Base-by-base conservation (phyloP, 148 eudicot genomes). In the Fagopyrum tataricum region DNA sequence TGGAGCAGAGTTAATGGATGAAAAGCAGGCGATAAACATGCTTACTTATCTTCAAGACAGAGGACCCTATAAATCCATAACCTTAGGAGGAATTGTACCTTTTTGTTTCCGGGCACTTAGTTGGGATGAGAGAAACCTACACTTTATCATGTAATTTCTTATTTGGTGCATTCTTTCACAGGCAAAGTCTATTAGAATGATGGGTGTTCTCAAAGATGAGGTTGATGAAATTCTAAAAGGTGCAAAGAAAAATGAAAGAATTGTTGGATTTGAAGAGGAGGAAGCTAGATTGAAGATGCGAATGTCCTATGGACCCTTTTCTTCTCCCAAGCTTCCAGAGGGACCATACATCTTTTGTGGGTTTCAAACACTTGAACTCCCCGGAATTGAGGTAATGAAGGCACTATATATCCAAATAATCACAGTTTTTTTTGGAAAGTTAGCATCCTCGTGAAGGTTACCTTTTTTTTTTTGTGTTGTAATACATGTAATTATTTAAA, bases 261-360 rank as follows among this genome's bases (percentile, higher is more conserved):
- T 91, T 80, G 90, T 89, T 81, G 97, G 98, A 41, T 94, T 94
- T 83, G 97, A 91, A 78, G 93, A 94, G 77, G 98, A 89, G 85
- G 96, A 94, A 51, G 89, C 73, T 76, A 86, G 97, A 76, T 70
- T 91, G 81, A 91, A 86, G 80, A 86, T 77, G 62, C 85, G 92
- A 73, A 78, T 70, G 66, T 75, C 78, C 21, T 47, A 79, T 37
- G 71, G 85, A 64, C 71, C 80, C 46, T 77, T 47, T 75, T 37
- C 58, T 37, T 71, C 85, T 43, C 75, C 76, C 71, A 87, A 85
- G 81, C 97, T 94, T 81, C 97, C 98, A 14, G 86, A 86, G 75
- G 98, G 98, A 78, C 81, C 78, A 71, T 91, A 91, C 76, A 78
- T 91, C 61, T 94, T 94, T 58, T 85, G 86, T 85, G 96, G 78